Base-by-base conservation (phyloP, 2,329 filamentous ascomycete species). In the Teratosphaeria viscida region DNA sequence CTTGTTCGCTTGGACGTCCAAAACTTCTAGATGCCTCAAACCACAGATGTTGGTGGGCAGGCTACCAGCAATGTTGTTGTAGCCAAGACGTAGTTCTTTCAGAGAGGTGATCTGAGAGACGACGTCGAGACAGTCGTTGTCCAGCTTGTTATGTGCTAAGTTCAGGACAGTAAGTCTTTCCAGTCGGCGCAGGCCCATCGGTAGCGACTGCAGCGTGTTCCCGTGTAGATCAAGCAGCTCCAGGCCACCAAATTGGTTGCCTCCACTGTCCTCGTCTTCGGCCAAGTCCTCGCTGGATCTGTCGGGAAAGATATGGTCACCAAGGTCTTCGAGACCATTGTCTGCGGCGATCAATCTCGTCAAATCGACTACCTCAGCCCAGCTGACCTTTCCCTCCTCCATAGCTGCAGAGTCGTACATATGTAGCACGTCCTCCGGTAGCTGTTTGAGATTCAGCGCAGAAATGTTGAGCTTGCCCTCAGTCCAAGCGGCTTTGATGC, bases 321-420 rank as follows among this genome's bases (percentile, higher is more conserved):
- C 82, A 37, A 97, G 79, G 35, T 79, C 78, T 67, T 89, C 85
- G 55, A 99, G 74, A 68, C 96, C 89, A 68, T 99, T 97, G 69
- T 96, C 91, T 8, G 92, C 91, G 5, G 89, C 91, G 64, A 94
- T 84, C 56, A 97, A 85, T 62, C 88, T 85, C 0, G 86, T 88
- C 54, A 97, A 76, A 70, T 97, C 92, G 11, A 97, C 90, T 61
- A 88, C 87, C 73, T 97, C 92, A 1, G 91, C 91, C 94, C 94
- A 97, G 37, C 86, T 84, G 11, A 85, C 82, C 39, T 82, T 84
- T 26, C 81, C 77, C 12, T 78, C 79, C 43, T 86, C 83, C 59
- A 85, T 80, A 1, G 82, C 81, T 57, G 91, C 85, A 19, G 89
- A 79, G 66, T 91, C 88, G 71, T 96, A 97, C 92, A 97, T 97